A percentile compares a stretch with the other conserved stretches of the same genome.
Conservation (phyloP, 495 filamentous ascomycete genomes). For the Xylaria venustula region DNA sequence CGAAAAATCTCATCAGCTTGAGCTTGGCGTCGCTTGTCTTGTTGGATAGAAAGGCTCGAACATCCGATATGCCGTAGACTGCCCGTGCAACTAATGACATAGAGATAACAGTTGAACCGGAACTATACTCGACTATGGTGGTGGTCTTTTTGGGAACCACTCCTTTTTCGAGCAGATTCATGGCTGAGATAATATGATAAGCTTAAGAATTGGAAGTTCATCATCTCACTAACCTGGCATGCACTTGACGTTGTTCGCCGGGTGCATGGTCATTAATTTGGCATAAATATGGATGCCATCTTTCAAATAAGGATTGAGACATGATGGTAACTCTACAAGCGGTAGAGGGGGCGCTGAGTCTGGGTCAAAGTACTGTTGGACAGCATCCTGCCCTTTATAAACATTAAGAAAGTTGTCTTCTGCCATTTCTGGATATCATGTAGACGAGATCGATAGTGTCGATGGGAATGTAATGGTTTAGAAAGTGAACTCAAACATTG, state of each 20-base stretch:
- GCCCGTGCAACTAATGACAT: conserved; percentile 57
- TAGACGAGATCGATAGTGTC: not conserved
- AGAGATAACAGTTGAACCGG: conserved; percentile 61
- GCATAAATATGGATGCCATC: conserved; percentile 64
- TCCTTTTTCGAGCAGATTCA: conserved; percentile 53
- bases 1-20: conserved; percentile 58
- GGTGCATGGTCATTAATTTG: conserved; percentile 63
- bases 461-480: not conserved
- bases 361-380: conserved; percentile 59
- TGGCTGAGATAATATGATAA: conserved; percentile 34
- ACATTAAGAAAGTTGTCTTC: conserved; percentile 50
- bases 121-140: conserved; percentile 60
- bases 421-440: conserved; percentile 28
- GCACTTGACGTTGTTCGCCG: conserved; percentile 63
- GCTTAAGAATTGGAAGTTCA: not conserved
- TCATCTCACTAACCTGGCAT: conserved; percentile 50
- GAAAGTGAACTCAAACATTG: no score
- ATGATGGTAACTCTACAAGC: conserved; percentile 57
- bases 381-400: conserved; percentile 52
- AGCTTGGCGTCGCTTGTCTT: conserved; percentile 57
- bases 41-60: conserved; percentile 58
- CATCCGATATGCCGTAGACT: conserved; percentile 52
- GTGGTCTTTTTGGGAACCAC: conserved; percentile 44
- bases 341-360: conserved; percentile 56
- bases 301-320: conserved; percentile 53